Evolutionary conservation across 2,329 filamentous ascomycete species (phyloP), one percentile per base, ranked within the genome.

Genomic region (Hypoxylon sp.): DNA sequence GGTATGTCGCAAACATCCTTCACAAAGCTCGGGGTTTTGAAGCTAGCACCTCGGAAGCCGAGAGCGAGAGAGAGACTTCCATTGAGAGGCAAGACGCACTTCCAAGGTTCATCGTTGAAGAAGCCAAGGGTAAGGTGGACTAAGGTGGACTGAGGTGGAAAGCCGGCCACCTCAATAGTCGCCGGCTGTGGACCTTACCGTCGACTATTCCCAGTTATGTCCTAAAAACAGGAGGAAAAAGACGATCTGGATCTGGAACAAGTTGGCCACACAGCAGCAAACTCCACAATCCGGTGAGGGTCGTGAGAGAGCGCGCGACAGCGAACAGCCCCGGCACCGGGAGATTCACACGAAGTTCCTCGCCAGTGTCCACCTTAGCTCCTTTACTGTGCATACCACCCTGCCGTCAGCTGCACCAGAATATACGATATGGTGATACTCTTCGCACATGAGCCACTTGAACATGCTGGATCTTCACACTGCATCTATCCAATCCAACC

Each of bases 351-450:
- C 25, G 42, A 64, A 73, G 65, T 72, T 70, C 68, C 56, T 66
- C 49, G 58, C 63, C 70, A 74, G 73, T 74, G 64, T 62, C 71
- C 68, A 66, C 63, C 40, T 31, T 37, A 22, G 58, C 66, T 72
- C 64, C 67, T 70, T 69, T 70, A 75, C 73, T 75, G 73, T 75
- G 70, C 68, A 72, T 68, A 55, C 37, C 66, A 69, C 70, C 70
- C 61, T 73, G 66, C 67, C 68, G 69, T 73, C 72, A 73, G 72
- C 73, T 70, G 64, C 69, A 64, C 64, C 69, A 70, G 35, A 68
- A 63, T 68, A 66, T 68, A 70, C 67, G 64, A 71, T 66, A 64
- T 65, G 66, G 64, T 74, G 71, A 70, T 72, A 70, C 71, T 61
- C 61, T 72, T 67, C 60, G 50, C 61, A 61, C 63, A 65, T 66